Conservation (phyloP, 2,329 filamentous ascomycete species). For the Calonectria montana region DNA sequence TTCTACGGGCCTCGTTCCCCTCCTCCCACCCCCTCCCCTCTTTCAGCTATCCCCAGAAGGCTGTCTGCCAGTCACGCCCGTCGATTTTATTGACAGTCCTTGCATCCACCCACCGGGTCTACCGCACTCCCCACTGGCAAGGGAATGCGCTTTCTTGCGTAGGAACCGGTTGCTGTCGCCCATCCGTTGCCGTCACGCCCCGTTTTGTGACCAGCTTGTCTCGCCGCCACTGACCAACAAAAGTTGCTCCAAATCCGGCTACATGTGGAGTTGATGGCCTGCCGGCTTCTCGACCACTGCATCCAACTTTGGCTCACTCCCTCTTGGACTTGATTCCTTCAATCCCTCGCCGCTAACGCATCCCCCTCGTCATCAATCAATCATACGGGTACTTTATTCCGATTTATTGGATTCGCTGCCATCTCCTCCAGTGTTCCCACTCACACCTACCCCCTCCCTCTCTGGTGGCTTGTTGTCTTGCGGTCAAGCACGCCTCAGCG, state of each 20-base stretch:
- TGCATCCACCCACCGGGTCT: constrained; percentile 14
- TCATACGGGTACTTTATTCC: background rate
- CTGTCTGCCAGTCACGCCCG: background rate
- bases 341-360: background rate
- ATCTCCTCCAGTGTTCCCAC: constrained; percentile 10
- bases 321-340: background rate
- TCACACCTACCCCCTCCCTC: constrained; percentile 16
- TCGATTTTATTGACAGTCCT: background rate
- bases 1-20: background rate
- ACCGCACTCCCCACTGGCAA: background rate
- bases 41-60: constrained; percentile 4
- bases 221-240: constrained; percentile 31
- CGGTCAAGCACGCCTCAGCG: constrained; percentile 28
- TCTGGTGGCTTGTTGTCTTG: constrained; percentile 7
- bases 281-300: constrained; percentile 1
- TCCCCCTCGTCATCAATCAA: constrained; percentile 1
- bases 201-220: constrained; percentile 27
- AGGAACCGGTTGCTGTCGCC: constrained; percentile 12
- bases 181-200: constrained; percentile 14
- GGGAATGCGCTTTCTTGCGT: constrained; percentile 15
- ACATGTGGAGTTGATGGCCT: constrained; percentile 24
- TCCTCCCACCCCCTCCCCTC: background rate
- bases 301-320: background rate
- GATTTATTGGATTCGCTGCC: constrained; percentile 15
- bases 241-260: constrained; percentile 38